phyloP scores from a whole-genome alignment of 495 filamentous ascomycete species.

The Penicillium pancosmium region DNA sequence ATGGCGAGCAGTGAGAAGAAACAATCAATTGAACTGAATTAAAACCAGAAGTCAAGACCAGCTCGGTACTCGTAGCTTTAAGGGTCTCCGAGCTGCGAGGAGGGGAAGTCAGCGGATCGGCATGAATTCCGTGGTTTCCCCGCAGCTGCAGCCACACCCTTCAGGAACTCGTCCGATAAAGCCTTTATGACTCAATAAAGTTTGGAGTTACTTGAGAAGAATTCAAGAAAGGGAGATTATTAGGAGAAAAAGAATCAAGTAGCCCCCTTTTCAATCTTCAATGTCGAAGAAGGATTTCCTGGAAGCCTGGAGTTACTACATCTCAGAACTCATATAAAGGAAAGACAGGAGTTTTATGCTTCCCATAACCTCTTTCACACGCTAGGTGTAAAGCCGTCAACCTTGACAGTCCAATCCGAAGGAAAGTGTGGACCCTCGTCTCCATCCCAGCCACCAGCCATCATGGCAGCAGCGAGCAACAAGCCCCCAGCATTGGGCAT shows the following conservation, averaged over 20 bases:
- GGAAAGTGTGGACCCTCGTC: slow-evolving; percentile 33
- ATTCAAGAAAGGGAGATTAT: too few relatives aligned
- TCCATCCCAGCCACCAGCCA: slow-evolving; percentile 57
- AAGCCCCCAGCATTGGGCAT: slow-evolving; percentile 52
- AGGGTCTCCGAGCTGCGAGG: slow-evolving; percentile 3
- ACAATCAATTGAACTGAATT: neutral
- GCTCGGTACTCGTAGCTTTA: neutral
- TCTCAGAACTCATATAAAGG: too few relatives aligned
- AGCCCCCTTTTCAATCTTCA: too few relatives aligned
- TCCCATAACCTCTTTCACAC: neutral
- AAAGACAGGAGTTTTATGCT: neutral
- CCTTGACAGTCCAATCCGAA: neutral
- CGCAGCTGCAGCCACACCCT: slow-evolving; percentile 13
- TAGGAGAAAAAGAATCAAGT: too few relatives aligned
- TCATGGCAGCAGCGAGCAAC: slow-evolving; percentile 55
- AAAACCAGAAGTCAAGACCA: neutral
- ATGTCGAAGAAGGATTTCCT: too few relatives aligned
- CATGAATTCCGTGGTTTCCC: slow-evolving; percentile 28
- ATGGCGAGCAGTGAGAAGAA: neutral
- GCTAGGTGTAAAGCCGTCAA: neutral
- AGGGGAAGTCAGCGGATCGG: slow-evolving; percentile 21
- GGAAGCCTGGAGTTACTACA: too few relatives aligned
- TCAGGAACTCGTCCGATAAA: neutral
- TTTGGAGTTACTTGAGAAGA: too few relatives aligned
- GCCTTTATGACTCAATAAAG: neutral